These are phyloP conservation scores for Hypocreales sp. DNA, from an alignment of 2,329 filamentous ascomycete species.

Conservation along the genomic window DNA sequence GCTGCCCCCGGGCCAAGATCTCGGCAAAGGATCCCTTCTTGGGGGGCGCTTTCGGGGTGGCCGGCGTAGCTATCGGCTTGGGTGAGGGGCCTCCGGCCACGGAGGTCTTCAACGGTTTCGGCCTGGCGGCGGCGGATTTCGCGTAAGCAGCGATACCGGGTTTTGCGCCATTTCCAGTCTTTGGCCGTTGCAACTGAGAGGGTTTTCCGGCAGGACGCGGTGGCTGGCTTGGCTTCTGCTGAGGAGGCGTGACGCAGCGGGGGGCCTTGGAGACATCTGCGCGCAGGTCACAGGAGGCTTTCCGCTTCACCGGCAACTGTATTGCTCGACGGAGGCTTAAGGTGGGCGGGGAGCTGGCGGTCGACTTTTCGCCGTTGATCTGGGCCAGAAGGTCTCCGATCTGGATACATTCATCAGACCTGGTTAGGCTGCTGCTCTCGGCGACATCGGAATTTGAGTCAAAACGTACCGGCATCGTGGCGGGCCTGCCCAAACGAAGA, in stretches of 20 bases:
- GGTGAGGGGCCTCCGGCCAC: constrained; percentile 10
- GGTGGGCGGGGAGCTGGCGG: constrained; percentile 17
- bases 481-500: not conserved
- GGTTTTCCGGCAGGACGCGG: not conserved
- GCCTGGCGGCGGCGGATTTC: constrained; percentile 9
- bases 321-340: constrained; percentile 12
- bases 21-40: constrained; percentile 65
- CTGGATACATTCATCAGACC: no score
- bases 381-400: constrained; percentile 29
- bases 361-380: constrained; percentile 39
- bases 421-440: not conserved
- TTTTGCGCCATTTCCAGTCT: constrained; percentile 2
- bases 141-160: constrained; percentile 8
- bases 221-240: constrained; percentile 3
- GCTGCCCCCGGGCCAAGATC: constrained; percentile 56
- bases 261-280: constrained; percentile 25
- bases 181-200: constrained; percentile 1
- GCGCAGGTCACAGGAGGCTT: constrained; percentile 35
- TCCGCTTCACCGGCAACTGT: constrained; percentile 32
- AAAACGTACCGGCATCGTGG: constrained; percentile 4
- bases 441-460: not conserved
- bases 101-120: constrained; percentile 6
- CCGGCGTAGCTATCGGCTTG: constrained; percentile 21
- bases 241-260: constrained; percentile 11
- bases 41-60: constrained; percentile 28